Evolutionary conservation across 2,329 filamentous ascomycete genomes (phyloP).

Genomic region (Ophidiomyces ophidiicola): DNA sequence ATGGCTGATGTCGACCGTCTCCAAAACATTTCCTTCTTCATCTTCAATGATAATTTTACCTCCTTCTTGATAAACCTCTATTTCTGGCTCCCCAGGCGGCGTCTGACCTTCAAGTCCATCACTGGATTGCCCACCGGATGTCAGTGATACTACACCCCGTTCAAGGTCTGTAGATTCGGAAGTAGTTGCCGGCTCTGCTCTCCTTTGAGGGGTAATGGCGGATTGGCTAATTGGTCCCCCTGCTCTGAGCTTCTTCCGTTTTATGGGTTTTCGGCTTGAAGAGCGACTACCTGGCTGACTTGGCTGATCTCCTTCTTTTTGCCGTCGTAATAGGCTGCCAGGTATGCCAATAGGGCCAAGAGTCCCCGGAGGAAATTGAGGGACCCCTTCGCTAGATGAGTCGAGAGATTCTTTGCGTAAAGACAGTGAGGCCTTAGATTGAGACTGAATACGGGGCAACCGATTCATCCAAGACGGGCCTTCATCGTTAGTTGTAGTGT

Average conservation of each 20-base stretch:
- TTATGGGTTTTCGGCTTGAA: constrained; percentile 38
- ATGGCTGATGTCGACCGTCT: constrained; percentile 43
- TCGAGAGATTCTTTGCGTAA: constrained; percentile 54
- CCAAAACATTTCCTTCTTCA: constrained; percentile 72
- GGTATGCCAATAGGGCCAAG: constrained; percentile 60
- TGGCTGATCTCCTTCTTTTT: constrained; percentile 61
- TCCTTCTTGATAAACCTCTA: constrained; percentile 73
- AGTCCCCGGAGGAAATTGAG: constrained; percentile 54
- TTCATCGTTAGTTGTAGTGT: constrained; percentile 79
- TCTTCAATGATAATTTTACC: constrained; percentile 70
- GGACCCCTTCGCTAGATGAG: constrained; percentile 45
- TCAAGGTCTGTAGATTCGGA: constrained; percentile 12
- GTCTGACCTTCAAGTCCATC: not conserved
- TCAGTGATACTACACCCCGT: constrained; percentile 16
- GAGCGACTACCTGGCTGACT: constrained; percentile 44
- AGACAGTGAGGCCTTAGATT: constrained; percentile 70
- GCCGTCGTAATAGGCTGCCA: constrained; percentile 66
- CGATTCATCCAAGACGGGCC: constrained; percentile 92
- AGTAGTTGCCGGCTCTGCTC: constrained; percentile 20
- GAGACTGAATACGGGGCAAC: constrained; percentile 68
- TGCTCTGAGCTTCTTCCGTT: constrained; percentile 54
- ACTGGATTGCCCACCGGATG: constrained; percentile 13
- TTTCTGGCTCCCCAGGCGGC: constrained; percentile 22
- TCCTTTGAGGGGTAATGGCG: constrained; percentile 60
- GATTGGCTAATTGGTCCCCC: constrained; percentile 84